Conservation (phyloP, 2,329 filamentous ascomycete species). For the Lecanosticta acicola region DNA sequence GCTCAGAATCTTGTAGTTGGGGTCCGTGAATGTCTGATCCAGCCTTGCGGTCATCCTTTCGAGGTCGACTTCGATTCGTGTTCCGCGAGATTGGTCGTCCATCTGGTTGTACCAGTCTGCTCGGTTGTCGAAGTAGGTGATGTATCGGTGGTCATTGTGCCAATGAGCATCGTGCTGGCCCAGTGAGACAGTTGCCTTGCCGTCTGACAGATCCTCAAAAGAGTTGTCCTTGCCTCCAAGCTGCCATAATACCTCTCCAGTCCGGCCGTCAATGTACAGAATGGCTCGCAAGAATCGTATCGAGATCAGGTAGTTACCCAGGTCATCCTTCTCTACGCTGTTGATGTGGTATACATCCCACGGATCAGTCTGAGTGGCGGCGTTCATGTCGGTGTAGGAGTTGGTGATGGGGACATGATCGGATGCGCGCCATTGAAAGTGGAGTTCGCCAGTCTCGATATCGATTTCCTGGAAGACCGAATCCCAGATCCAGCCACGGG, state of each 20-base stretch:
- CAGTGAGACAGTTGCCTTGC: constrained; percentile 32
- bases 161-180: constrained; percentile 51
- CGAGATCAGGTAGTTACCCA: constrained; percentile 52
- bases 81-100: constrained; percentile 19
- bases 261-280: constrained; percentile 43
- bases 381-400: constrained; percentile 33
- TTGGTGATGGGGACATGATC: constrained; percentile 48
- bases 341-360: constrained; percentile 55
- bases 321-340: constrained; percentile 47
- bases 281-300: constrained; percentile 47
- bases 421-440: constrained; percentile 55
- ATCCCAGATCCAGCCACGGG: constrained; percentile 31
- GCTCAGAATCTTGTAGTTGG: constrained; percentile 35
- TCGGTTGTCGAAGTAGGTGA: constrained; percentile 17
- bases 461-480: constrained; percentile 38
- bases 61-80: constrained; percentile 22
- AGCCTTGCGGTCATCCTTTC: constrained; percentile 27
- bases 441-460: constrained; percentile 47
- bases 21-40: constrained; percentile 23
- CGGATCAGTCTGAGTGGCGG: constrained; percentile 38
- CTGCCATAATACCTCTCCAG: constrained; percentile 49
- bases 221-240: constrained; percentile 34
- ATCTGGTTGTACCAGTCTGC: constrained; percentile 31
- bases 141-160: constrained; percentile 30
- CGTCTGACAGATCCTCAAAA: constrained; percentile 25